Base-by-base conservation (phyloP, 805 yeast species). In the Ogataea pilisensis region DNA sequence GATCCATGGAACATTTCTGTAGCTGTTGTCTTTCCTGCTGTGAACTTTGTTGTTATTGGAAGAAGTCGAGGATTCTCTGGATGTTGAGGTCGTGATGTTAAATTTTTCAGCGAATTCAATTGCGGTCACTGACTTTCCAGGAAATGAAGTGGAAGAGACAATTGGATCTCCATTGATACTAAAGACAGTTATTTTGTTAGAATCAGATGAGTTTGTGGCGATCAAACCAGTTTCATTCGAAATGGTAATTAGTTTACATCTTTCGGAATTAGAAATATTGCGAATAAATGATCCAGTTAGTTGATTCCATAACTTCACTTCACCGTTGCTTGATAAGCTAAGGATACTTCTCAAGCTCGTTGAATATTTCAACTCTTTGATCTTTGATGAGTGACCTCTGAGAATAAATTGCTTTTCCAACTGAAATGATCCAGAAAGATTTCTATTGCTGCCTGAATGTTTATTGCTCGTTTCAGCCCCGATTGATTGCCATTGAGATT, bases 281-380 rank as follows among this genome's bases (percentile, higher is more conserved):
- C 85, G 60, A 3, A 84, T 71, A 32, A 72, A 69, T 38, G 70
- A 70, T 38, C 66, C 68, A 24, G 80, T 56, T 2, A 78, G 69
- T 30, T 78, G 49, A 51, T 86, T 87, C 91, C 95, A 86, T 4
- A 80, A 46, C 16, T 70, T 69, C 2, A 79, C 75, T 2, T 58
- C 57, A 1, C 95, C 91, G 8, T 57, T 63, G 0, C 40, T 50
- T 54, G 83, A 88, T 19, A 76, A 57, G 44, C 82, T 74, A 11
- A 82, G 45, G 8, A 82, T 65, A 3, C 73, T 57, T 39, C 81
- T 78, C 53, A 69, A 82, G 31, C 77, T 73, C 7, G 70, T 63
- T 20, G 81, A 73, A 25, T 70, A 67, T 29, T 65, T 62, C 20
- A 87, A 53, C n/a, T 68, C 66, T 13, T 53, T 61, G 3, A 85